phyloP scores from a whole-genome alignment of 2,329 filamentous ascomycete species.

The Aspergillus carbonarius region DNA sequence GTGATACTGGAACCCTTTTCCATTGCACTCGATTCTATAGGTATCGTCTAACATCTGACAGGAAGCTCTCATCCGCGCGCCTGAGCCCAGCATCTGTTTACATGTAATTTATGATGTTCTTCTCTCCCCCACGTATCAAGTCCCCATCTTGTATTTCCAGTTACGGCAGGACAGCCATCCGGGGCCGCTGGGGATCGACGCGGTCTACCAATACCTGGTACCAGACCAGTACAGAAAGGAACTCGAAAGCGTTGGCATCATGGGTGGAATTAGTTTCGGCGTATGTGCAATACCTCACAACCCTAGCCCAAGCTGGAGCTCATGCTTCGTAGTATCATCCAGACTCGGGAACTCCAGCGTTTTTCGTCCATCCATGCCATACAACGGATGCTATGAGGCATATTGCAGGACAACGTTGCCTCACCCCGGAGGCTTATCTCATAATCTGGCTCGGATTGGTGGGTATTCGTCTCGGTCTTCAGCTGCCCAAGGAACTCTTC shows the following conservation, averaged over 20 bases:
- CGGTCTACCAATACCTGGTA: slow-evolving; percentile 69
- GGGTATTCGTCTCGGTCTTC: slow-evolving; percentile 75
- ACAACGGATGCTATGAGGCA: slow-evolving; percentile 75
- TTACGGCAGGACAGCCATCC: slow-evolving; percentile 58
- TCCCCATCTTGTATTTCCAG: slow-evolving; percentile 75
- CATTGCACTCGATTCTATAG: slow-evolving; percentile 4
- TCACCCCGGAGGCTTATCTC: slow-evolving; percentile 66
- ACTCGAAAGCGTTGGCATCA: slow-evolving; percentile 61
- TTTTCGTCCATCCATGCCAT: slow-evolving; percentile 91
- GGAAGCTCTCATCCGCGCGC: slow-evolving; percentile 43
- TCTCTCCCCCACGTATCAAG: slow-evolving; percentile 70
- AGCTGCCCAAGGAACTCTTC: slow-evolving; percentile 68
- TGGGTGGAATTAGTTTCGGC: slow-evolving; percentile 73
- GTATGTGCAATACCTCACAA: slow-evolving; percentile 54
- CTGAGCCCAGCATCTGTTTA: slow-evolving; percentile 40
- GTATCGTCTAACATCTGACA: slow-evolving; percentile 23
- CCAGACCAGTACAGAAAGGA: slow-evolving; percentile 63
- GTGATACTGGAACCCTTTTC: slow-evolving; percentile 12
- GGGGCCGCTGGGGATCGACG: slow-evolving; percentile 62
- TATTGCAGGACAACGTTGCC: slow-evolving; percentile 49
- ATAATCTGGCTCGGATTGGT: slow-evolving; percentile 87
- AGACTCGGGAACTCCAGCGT: slow-evolving; percentile 70
- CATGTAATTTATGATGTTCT: slow-evolving; percentile 70
- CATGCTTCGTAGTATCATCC: slow-evolving; percentile 71
- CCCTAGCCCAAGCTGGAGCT: slow-evolving; percentile 30